Evolutionary conservation across 2,329 filamentous ascomycete genomes (phyloP).

Genomic region (Aspergillus quadricinctus): DNA sequence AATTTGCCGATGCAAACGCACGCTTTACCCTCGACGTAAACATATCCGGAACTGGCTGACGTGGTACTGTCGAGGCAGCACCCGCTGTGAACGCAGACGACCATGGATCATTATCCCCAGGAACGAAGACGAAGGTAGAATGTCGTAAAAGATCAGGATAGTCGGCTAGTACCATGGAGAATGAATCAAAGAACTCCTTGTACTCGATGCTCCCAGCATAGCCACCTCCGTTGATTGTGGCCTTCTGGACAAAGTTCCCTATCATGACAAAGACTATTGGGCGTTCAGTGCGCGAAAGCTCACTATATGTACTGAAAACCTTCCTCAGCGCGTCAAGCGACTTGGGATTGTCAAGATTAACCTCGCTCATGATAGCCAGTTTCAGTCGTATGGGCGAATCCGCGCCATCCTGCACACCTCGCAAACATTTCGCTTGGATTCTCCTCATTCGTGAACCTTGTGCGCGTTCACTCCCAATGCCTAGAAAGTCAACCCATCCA

Average conservation of each 20-base stretch:
- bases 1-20: constrained; percentile 72
- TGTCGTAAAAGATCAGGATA: constrained; percentile 74
- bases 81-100: constrained; percentile 67
- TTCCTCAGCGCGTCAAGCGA: constrained; percentile 76
- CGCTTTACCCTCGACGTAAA: constrained; percentile 85
- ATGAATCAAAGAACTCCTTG: constrained; percentile 89
- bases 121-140: constrained; percentile 86
- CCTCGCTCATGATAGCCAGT: constrained; percentile 75
- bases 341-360: constrained; percentile 80
- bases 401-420: constrained; percentile 17
- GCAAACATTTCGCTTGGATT: constrained; percentile 67
- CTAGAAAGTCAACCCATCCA: constrained; percentile 96
- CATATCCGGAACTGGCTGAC: constrained; percentile 67
- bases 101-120: constrained; percentile 98
- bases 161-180: constrained; percentile 77
- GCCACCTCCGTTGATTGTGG: constrained; percentile 60
- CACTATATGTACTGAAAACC: constrained; percentile 69
- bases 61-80: constrained; percentile 44
- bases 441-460: constrained; percentile 77
- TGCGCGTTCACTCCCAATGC: constrained; percentile 82
- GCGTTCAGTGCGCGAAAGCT: constrained; percentile 57
- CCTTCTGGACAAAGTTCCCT: constrained; percentile 70
- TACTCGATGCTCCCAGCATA: constrained; percentile 86
- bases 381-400: constrained; percentile 41
- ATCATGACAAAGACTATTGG: constrained; percentile 79